Evolutionary conservation across 2,329 filamentous ascomycete genomes (phyloP).

Genomic region (Alternaria postmessia): DNA sequence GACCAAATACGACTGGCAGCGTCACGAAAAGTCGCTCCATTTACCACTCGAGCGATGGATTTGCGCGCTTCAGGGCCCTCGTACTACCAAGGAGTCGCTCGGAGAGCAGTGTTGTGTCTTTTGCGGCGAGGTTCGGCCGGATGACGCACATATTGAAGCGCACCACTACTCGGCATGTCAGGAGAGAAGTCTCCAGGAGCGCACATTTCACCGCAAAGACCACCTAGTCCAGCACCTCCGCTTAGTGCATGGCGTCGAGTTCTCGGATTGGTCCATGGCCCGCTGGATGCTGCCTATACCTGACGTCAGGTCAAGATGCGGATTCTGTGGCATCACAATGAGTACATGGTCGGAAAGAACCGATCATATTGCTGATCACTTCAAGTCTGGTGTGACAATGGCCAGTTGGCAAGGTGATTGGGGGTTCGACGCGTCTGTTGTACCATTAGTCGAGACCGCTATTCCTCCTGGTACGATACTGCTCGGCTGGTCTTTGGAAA

Average conservation of each 20-base stretch:
- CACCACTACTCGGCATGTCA: conserved; percentile 35
- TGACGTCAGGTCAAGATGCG: conserved; percentile 31
- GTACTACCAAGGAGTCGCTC: conserved; percentile 18
- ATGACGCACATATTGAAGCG: conserved; percentile 25
- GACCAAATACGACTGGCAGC: conserved; percentile 41
- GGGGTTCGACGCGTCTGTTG: conserved; percentile 29
- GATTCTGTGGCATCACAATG: conserved; percentile 34
- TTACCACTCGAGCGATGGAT: conserved; percentile 40
- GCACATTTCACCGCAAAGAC: conserved; percentile 42
- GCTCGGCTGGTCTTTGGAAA: accelerated
- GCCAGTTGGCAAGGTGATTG: conserved; percentile 39
- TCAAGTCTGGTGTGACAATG: conserved; percentile 35
- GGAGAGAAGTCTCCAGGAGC: conserved; percentile 30
- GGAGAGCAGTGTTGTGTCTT: conserved; percentile 31
- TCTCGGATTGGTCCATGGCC: conserved; percentile 46
- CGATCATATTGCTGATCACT: conserved; percentile 40
- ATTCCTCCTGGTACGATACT: conserved; percentile 30
- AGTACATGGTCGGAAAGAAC: conserved; percentile 32
- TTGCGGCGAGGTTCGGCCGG: conserved; percentile 22
- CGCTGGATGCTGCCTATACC: conserved; percentile 37
- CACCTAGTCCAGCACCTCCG: conserved; percentile 38
- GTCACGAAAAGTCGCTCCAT: conserved; percentile 43
- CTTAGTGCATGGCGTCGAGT: conserved; percentile 34
- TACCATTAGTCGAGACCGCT: conserved; percentile 27
- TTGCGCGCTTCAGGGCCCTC: conserved; percentile 28